Evolutionary conservation across 805 yeast genomes (phyloP).

Genomic region (Candida piceae): DNA sequence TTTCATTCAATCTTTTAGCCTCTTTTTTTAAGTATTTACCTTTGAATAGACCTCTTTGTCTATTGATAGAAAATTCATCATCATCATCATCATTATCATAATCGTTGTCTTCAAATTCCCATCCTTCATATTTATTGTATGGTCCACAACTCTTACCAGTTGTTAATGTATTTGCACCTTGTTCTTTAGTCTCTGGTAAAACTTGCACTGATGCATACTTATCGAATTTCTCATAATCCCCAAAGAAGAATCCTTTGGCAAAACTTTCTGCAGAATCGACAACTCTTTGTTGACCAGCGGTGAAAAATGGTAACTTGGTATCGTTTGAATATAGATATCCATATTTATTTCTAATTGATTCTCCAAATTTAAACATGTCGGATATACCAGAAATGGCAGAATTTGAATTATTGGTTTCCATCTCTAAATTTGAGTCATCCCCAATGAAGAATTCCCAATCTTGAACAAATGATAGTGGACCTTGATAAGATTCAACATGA

Average conservation of each 20-base stretch:
- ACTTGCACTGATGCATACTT: constrained; percentile 33
- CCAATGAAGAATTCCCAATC: constrained; percentile 46
- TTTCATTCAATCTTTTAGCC: constrained; percentile 48
- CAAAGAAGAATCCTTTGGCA: constrained; percentile 50
- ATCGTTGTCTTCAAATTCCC: background rate
- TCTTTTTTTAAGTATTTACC: constrained; percentile 44
- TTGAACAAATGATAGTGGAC: constrained; percentile 50
- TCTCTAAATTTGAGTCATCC: constrained; percentile 29
- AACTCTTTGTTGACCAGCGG: constrained; percentile 51
- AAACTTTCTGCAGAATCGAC: constrained; percentile 51
- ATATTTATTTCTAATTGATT: constrained; percentile 43
- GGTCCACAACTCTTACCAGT: constrained; percentile 43
- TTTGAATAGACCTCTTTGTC: constrained; percentile 11
- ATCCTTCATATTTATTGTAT: constrained; percentile 24
- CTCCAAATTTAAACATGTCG: constrained; percentile 47
- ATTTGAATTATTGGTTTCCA: constrained; percentile 46
- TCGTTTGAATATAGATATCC: constrained; percentile 37
- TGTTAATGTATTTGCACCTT: constrained; percentile 59
- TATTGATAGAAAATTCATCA: constrained; percentile 12
- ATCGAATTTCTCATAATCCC: constrained; percentile 32
- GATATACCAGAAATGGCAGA: constrained; percentile 53
- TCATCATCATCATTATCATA: background rate
- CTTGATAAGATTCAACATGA: constrained; percentile 33
- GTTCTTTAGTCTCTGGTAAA: constrained; percentile 40
- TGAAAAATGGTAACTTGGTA: constrained; percentile 43